Evolutionary conservation across 257 asterid species (phyloP).

Genomic region (Solanum medicagineum): DNA sequence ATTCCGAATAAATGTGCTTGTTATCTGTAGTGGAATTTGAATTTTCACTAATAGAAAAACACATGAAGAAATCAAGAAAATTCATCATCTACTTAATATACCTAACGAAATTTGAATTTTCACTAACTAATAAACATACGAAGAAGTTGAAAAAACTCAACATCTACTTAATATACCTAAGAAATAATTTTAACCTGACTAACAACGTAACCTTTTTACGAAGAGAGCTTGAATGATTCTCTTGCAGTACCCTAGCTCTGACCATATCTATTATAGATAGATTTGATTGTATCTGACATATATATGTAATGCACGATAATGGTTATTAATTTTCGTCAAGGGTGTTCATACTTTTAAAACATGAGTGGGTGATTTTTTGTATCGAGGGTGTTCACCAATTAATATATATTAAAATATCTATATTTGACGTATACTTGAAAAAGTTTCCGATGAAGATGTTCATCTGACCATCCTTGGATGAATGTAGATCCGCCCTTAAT

Average conservation of each 20-base stretch:
- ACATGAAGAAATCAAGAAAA: no score
- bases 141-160: background rate
- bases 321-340: no score
- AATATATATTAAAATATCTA: no score
- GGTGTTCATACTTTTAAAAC: no score
- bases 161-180: background rate
- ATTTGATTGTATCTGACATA: background rate
- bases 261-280: background rate
- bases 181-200: background rate
- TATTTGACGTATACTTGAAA: no score
- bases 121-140: background rate
- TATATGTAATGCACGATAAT: background rate
- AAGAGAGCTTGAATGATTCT: background rate
- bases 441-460: no score
- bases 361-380: no score
- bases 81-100: no score
- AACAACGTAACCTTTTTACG: background rate
- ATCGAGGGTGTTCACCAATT: no score
- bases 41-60: background rate
- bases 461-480: no score
- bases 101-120: background rate
- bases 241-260: background rate
- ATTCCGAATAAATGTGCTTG: background rate
- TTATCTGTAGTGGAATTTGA: rapidly evolving
- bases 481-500: no score